Evolutionary conservation across 805 yeast genomes (phyloP).

Genomic region (Suhomyces vadensis): DNA sequence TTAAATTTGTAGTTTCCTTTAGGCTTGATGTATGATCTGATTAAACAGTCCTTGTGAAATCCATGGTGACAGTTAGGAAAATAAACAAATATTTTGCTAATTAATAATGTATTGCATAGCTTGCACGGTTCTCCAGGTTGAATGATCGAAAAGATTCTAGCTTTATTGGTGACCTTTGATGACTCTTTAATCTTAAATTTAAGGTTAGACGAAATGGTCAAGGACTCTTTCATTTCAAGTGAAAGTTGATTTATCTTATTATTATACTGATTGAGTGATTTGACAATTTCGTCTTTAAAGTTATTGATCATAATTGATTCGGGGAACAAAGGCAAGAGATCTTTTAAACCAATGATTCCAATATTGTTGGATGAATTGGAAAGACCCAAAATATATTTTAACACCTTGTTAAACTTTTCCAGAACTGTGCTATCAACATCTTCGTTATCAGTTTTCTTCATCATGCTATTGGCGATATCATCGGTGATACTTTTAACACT

Average conservation of each 20-base stretch:
- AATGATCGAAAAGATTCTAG: constrained; percentile 59
- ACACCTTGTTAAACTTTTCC: constrained; percentile 23
- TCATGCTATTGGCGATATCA: constrained; percentile 9
- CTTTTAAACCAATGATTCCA: constrained; percentile 64
- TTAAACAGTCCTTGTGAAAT: constrained; percentile 87
- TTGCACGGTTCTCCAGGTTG: constrained; percentile 85
- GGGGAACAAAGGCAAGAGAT: constrained; percentile 80
- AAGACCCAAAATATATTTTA: constrained; percentile 33
- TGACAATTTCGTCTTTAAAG: constrained; percentile 79
- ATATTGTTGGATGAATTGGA: constrained; percentile 26
- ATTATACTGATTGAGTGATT: constrained; percentile 75
- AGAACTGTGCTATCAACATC: constrained; percentile 25
- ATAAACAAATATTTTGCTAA: constrained; percentile 69
- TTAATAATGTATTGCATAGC: constrained; percentile 66
- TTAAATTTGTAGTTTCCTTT: constrained; percentile 66
- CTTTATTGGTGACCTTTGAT: constrained; percentile 25
- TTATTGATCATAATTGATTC: constrained; percentile 79
- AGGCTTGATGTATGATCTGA: constrained; percentile 56
- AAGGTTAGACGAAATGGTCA: constrained; percentile 58
- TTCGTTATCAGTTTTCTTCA: constrained; percentile 20
- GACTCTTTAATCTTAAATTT: constrained; percentile 56
- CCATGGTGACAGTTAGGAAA: constrained; percentile 87
- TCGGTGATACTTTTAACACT: constrained; percentile 16
- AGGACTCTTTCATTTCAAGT: constrained; percentile 72
- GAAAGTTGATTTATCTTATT: constrained; percentile 63